Percentiles rank a stretch among this genome's conserved stretches.
Evolutionary conservation across 2,329 filamentous ascomycete genomes (phyloP).

Genomic region (Aspergillus spinulosporus): DNA sequence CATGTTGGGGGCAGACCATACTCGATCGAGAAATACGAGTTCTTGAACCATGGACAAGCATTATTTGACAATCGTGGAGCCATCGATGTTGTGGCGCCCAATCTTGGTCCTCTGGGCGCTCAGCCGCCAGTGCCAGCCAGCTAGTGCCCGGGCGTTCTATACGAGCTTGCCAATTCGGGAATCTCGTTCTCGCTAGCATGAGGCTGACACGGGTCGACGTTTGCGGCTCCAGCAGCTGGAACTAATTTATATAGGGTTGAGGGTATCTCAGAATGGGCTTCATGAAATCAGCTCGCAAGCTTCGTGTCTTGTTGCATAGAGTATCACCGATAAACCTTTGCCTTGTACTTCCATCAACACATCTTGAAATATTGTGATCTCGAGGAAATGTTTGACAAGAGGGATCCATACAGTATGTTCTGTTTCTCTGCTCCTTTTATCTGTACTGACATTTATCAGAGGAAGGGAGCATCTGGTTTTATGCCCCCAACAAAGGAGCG

Average conservation of each 20-base stretch:
- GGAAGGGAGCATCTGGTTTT: slow-evolving; percentile 41
- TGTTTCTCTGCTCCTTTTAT: slow-evolving; percentile 1
- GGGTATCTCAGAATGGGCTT: not conserved
- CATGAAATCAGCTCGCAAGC: not conserved
- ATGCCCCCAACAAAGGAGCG: slow-evolving; percentile 44
- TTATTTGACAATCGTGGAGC: not conserved
- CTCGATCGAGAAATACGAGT: slow-evolving; percentile 3
- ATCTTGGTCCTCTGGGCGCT: not conserved
- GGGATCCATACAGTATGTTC: slow-evolving; percentile 31
- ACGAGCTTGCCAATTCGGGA: slow-evolving; percentile 17
- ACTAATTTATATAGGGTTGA: not conserved
- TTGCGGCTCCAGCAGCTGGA: not conserved
- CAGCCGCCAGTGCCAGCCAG: not conserved
- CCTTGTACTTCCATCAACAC: not conserved
- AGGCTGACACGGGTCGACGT: not conserved
- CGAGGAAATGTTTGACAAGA: slow-evolving; percentile 19
- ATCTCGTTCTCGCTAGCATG: slow-evolving; percentile 26
- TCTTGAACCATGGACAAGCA: not conserved
- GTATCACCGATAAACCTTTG: not conserved
- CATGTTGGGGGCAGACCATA: too few species aligned
- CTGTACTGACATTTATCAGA: slow-evolving; percentile 26
- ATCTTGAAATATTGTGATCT: not conserved
- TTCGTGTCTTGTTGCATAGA: not conserved
- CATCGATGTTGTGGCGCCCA: not conserved
- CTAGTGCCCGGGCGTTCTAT: not conserved